Evolutionary conservation across 1,284 basidiomycete genomes (phyloP), one percentile per base, ranked within the genome.

Genomic region (Gomphus bonarii): DNA sequence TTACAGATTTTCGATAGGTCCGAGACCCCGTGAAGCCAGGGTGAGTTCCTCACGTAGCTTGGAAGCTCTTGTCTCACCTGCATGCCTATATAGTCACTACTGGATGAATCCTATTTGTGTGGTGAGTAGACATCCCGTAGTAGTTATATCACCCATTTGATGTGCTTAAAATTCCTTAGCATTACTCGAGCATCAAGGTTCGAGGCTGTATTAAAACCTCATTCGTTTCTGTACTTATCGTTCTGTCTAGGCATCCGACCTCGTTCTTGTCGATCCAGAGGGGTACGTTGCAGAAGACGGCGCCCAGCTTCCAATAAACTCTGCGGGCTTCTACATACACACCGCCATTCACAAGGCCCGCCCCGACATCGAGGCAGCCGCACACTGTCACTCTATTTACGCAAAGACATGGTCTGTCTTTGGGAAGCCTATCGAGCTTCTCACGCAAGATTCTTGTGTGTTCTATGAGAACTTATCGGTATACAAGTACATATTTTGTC

Each of bases 391-490:
- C 66, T 50, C 48, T 3, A 44, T 44, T n/a, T 18, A 44, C 64
- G 84, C 81, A n/a, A 80, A 80, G 62, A 76, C 82, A 0, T 85
- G 81, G 70, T 74, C 77, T 10, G 72, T 78, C 0, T 73, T 85
- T 8, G 81, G 82, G 11, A 72, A 44, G 8, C 52, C 75, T 42
- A 70, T 84, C 52, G 77, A 83, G 54, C 73, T 78, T 63, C 68
- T 76, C 47, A 75, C 75, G 9, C 77, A 80, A 64, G 77, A 78
- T 61, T 66, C 72, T 22, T 77, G 75, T 61, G 70, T 72, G 3
- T 76, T 79, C 62, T 74, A 74, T 57, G 65, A 77, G 59, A 61
- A 46, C 59, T 54, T 36, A 40, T 40, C 49, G 22, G 55, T 50
- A 11, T 54, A 54, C 42, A 31, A 42, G 52, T 52, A 36, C 36